phyloP scores from a whole-genome alignment of 2,329 filamentous ascomycete species.

The Trichoderma atroviride region DNA sequence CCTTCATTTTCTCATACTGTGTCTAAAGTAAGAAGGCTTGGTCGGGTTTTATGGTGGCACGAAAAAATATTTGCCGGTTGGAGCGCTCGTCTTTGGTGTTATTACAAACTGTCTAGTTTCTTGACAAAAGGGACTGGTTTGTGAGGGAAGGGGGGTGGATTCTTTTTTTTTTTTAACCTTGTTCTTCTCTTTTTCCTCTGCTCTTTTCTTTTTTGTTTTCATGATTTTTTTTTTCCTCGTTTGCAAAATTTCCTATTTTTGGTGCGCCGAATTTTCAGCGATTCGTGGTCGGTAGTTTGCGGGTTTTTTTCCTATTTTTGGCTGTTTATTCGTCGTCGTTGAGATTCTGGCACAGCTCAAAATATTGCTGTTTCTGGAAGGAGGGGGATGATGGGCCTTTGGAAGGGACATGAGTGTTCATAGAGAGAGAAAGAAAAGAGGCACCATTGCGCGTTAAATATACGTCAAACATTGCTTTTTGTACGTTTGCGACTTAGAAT shows the following conservation, averaged over 20 bases:
- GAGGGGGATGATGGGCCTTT: background rate
- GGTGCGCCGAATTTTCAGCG: constrained; percentile 27
- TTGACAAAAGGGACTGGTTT: constrained; percentile 19
- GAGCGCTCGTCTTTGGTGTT: constrained; percentile 26
- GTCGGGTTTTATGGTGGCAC: constrained; percentile 22
- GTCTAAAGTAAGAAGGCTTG: constrained; percentile 25
- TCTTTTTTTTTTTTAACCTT: background rate
- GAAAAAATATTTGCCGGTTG: constrained; percentile 19
- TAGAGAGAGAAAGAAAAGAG: constrained; percentile 1
- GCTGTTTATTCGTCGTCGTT: constrained; percentile 1
- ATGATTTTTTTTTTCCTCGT: background rate
- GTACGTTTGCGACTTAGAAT: background rate
- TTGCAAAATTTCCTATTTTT: constrained; percentile 13
- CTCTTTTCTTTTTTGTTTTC: background rate
- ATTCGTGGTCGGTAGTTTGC: constrained; percentile 26
- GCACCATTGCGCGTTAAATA: constrained; percentile 21
- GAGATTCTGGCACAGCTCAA: constrained; percentile 3
- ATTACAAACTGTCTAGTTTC: constrained; percentile 25
- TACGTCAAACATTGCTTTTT: constrained; percentile 19
- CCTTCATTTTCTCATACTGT: constrained; percentile 26
- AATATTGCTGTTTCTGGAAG: constrained; percentile 8
- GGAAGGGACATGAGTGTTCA: background rate
- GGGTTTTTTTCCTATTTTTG: constrained; percentile 18
- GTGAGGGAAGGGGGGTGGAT: constrained; percentile 11
- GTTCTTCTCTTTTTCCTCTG: background rate